phyloP scores from a whole-genome alignment of 495 filamentous ascomycete species.

The Trichoderma asperelloides region DNA sequence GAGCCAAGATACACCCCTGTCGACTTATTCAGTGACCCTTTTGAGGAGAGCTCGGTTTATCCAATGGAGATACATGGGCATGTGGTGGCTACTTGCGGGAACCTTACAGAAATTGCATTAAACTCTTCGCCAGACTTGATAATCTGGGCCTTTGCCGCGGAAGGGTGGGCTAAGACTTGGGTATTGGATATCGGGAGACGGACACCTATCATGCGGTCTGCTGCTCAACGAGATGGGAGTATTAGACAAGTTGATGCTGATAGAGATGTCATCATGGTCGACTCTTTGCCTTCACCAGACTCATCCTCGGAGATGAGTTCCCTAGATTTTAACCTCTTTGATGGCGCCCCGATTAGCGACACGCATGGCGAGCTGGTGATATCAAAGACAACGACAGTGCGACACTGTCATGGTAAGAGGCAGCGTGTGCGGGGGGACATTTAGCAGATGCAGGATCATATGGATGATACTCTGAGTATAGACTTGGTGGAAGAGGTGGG shows the following conservation, averaged over 20 bases:
- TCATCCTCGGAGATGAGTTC: neutral
- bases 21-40: neutral
- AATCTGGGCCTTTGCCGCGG: constrained; percentile 33
- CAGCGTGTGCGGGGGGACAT: neutral
- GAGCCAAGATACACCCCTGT: neutral
- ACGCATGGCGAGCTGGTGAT: neutral
- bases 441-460: neutral
- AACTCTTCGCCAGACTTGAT: constrained; percentile 26
- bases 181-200: constrained; percentile 19
- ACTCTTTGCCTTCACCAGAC: neutral
- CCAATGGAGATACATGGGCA: constrained; percentile 29
- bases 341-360: neutral
- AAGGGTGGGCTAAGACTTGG: constrained; percentile 25
- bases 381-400: neutral
- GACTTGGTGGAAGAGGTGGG: neutral
- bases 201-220: constrained; percentile 5
- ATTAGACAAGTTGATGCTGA: constrained; percentile 17
- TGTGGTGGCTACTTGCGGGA: constrained; percentile 23
- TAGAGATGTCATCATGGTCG: constrained; percentile 16
- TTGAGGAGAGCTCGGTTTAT: neutral
- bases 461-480: neutral
- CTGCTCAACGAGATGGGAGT: constrained; percentile 19
- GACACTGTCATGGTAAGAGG: neutral
- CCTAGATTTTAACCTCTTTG: neutral
- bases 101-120: constrained; percentile 30